Percentiles rank a stretch among this genome's conserved stretches.
phyloP scores from a whole-genome alignment of 768 basidiomycete species.

The Suillus occidentalis region DNA sequence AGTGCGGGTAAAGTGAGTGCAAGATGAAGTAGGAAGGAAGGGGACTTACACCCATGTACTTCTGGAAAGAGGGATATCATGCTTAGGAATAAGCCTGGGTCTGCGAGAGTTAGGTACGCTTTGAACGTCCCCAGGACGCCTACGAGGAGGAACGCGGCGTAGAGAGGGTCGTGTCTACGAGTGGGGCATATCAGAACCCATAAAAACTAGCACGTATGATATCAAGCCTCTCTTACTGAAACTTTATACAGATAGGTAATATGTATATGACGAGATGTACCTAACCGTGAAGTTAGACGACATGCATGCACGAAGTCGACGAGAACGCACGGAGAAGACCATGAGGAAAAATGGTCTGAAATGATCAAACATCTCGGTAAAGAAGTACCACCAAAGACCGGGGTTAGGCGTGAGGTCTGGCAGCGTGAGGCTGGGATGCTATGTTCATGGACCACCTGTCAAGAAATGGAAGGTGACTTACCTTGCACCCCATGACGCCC shows the following conservation, averaged over 20 bases:
- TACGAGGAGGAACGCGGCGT: constrained; percentile 70
- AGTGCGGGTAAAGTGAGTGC: not conserved
- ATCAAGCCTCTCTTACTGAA: constrained; percentile 53
- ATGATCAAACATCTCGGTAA: constrained; percentile 99
- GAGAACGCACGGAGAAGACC: constrained; percentile 76
- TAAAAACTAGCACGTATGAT: not conserved
- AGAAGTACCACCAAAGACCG: constrained; percentile 99
- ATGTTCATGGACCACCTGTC: not conserved
- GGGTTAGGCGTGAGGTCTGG: constrained; percentile 92
- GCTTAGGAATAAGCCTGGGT: constrained; percentile 82
- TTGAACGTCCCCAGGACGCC: constrained; percentile 87
- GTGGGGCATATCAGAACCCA: not conserved
- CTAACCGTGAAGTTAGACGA: constrained; percentile 36
- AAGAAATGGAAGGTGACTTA: constrained; percentile 30
- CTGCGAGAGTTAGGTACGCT: constrained; percentile 87
- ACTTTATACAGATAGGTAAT: constrained; percentile 83
- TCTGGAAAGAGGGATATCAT: constrained; percentile 85
- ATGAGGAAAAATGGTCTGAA: constrained; percentile 95
- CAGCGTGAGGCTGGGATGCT: constrained; percentile 60
- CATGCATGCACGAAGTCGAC: not conserved
- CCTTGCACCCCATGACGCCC: constrained; percentile 86
- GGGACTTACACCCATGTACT: constrained; percentile 69
- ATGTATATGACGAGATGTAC: constrained; percentile 83
- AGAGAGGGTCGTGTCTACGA: constrained; percentile 79
- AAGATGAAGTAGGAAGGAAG: not conserved